phyloP scores from a whole-genome alignment of 192 early-diverging fungal genomes.

The Gigaspora rosea region DNA sequence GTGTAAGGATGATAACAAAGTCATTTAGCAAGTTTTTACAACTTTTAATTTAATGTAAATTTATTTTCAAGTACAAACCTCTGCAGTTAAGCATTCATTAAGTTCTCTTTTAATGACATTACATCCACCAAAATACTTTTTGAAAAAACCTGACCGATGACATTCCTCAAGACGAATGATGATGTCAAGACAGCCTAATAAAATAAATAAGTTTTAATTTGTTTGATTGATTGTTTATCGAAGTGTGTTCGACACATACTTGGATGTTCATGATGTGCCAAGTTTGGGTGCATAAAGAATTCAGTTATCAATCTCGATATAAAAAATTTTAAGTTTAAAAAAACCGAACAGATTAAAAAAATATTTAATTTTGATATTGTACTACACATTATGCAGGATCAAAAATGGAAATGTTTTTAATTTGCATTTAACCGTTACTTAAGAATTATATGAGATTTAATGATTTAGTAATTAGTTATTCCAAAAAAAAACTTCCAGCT shows the following conservation, averaged over 20 bases:
- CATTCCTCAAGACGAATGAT: constrained; percentile 58
- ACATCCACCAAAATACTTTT: constrained; percentile 54
- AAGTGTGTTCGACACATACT: neutral
- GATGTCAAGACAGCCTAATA: constrained; percentile 44
- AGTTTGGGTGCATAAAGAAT: constrained; percentile 43
- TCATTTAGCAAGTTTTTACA: neutral
- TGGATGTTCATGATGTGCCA: constrained; percentile 44
- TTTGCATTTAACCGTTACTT: too few relatives aligned
- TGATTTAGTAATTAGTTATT: too few relatives aligned
- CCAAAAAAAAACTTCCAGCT: too few relatives aligned
- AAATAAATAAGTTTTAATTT: neutral
- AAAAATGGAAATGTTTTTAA: too few relatives aligned
- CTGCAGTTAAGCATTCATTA: constrained; percentile 54
- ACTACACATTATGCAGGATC: too few relatives aligned
- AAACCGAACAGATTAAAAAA: too few relatives aligned
- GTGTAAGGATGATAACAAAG: neutral
- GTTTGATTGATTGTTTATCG: neutral
- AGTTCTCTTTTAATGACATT: constrained; percentile 52
- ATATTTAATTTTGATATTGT: too few relatives aligned
- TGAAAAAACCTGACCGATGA: constrained; percentile 50
- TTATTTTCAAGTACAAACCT: constrained; percentile 36
- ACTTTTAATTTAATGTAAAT: constrained; percentile 1
- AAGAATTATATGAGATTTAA: too few relatives aligned
- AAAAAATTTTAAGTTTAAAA: too few relatives aligned
- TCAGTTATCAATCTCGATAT: too few relatives aligned